Conservation (phyloP, 1,284 basidiomycete species). For the Malassezia vespertilionis region DNA sequence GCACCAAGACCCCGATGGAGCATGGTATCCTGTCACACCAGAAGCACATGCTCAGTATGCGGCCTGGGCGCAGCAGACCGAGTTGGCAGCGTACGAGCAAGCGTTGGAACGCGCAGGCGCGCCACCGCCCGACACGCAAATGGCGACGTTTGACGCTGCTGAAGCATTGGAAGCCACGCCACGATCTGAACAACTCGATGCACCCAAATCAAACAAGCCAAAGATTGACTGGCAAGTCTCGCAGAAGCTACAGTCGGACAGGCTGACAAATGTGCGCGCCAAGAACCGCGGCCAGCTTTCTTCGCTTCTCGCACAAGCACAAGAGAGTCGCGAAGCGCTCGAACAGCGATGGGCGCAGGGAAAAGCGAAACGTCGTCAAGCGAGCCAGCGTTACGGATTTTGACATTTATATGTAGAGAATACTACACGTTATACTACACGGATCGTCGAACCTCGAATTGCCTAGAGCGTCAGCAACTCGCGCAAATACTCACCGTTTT, state of each 20-base stretch:
- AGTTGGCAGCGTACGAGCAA: not conserved
- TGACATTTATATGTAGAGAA: not conserved
- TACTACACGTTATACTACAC: conserved; percentile 5
- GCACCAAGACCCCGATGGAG: conserved; percentile 41
- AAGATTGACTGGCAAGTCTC: conserved; percentile 7
- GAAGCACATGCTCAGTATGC: conserved; percentile 35
- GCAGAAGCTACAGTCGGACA: conserved; percentile 20
- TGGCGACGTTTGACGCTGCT: conserved; percentile 6
- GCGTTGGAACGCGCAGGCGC: not conserved
- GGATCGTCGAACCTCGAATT: conserved; percentile 17
- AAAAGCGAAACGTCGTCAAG: conserved; percentile 17
- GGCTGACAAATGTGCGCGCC: conserved; percentile 22
- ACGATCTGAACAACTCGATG: conserved; percentile 6
- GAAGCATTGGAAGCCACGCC: conserved; percentile 13
- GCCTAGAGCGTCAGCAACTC: conserved; percentile 3
- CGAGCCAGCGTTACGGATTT: conserved; percentile 25
- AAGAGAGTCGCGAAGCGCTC: conserved; percentile 26
- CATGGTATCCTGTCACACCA: conserved; percentile 42
- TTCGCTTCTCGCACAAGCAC: conserved; percentile 31
- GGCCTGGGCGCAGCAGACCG: conserved; percentile 16
- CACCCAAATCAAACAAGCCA: conserved; percentile 14
- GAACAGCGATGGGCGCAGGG: conserved; percentile 35
- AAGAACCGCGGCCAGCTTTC: conserved; percentile 36
- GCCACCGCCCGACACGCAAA: not conserved
- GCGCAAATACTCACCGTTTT: conserved; percentile 53